These are phyloP conservation scores for Lignosus rhinocerotis DNA, from an alignment of 1,284 basidiomycete genomes.

Conservation along the genomic window DNA sequence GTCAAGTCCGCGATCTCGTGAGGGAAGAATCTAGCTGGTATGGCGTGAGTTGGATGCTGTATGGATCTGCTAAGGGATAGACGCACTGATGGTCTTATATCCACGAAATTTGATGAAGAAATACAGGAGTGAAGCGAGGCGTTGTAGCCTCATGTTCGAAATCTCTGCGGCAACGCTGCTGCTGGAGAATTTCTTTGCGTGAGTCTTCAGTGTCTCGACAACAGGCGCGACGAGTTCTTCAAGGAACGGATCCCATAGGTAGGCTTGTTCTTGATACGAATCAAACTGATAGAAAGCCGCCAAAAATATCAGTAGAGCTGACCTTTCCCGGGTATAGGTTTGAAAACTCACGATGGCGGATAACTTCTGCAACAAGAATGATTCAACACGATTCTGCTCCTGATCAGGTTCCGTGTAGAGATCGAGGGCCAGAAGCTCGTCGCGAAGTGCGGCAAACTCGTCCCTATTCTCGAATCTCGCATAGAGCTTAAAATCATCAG, in stretches of 20 bases:
- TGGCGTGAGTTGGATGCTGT: conserved; percentile 18
- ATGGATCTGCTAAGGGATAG: neutral
- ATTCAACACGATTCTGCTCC: conserved; percentile 51
- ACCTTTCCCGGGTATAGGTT: neutral
- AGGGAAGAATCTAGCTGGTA: conserved; percentile 87
- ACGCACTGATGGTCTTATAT: conserved; percentile 89
- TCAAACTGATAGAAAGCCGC: conserved; percentile 57
- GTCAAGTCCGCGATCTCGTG: conserved; percentile 85
- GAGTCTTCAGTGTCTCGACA: conserved; percentile 62
- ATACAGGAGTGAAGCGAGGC: conserved; percentile 73
- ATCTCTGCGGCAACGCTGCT: conserved; percentile 33
- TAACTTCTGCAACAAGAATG: conserved; percentile 40
- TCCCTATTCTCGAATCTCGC: conserved; percentile 62
- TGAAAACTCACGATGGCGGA: conserved; percentile 42
- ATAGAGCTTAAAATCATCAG: conserved; percentile 37
- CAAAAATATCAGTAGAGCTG: neutral
- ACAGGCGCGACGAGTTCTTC: conserved; percentile 81
- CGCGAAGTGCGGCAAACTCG: conserved; percentile 59
- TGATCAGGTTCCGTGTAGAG: conserved; percentile 44
- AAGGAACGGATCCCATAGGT: conserved; percentile 95
- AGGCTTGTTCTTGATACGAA: conserved; percentile 92
- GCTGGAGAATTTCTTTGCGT: conserved; percentile 50
- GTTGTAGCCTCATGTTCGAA: conserved; percentile 46
- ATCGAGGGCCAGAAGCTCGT: conserved; percentile 52
- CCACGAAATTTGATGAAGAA: conserved; percentile 89